These are phyloP conservation scores for Umbelopsis isabellina DNA, from an alignment of 192 early-diverging fungal genomes.

Conservation along the genomic window DNA sequence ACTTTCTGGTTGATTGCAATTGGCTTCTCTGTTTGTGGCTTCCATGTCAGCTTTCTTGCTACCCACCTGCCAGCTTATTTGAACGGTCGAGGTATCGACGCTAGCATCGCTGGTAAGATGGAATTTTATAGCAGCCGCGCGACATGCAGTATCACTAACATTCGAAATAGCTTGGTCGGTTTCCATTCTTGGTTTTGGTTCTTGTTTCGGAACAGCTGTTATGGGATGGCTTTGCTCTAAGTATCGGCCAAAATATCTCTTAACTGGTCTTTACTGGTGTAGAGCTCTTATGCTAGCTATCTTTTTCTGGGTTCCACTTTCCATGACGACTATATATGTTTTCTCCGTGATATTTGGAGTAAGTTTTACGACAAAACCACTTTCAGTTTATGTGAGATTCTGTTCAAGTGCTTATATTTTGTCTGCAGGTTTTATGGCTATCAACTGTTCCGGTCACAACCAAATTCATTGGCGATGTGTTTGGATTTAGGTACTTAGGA, in stretches of 20 bases:
- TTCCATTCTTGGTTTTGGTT: conserved; percentile 37
- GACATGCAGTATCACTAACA: not conserved
- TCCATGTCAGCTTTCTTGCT: conserved; percentile 41
- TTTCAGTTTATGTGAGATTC: not conserved
- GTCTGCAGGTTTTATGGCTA: conserved; percentile 35
- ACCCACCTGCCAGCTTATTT: conserved; percentile 44
- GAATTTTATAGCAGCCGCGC: not conserved
- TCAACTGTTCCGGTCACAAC: conserved; percentile 41
- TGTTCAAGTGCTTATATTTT: not conserved
- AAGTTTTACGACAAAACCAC: not conserved
- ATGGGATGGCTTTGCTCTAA: conserved; percentile 28
- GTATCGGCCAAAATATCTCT: conserved; percentile 29
- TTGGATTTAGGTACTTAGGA: conserved; percentile 39
- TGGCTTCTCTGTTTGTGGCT: conserved; percentile 41
- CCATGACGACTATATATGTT: conserved; percentile 27
- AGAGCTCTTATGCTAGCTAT: conserved; percentile 29
- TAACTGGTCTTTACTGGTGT: conserved; percentile 23
- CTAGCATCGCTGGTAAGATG: conserved; percentile 28
- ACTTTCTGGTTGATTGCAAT: conserved; percentile 34
- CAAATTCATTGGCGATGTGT: conserved; percentile 30
- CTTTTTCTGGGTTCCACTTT: conserved; percentile 28
- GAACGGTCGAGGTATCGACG: conserved; percentile 32
- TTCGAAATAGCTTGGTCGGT: conserved; percentile 35
- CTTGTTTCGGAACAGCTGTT: conserved; percentile 31
- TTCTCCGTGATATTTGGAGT: conserved; percentile 44